phyloP scores from a whole-genome alignment of 140 eudicot species.

The Stevia rebaudiana region DNA sequence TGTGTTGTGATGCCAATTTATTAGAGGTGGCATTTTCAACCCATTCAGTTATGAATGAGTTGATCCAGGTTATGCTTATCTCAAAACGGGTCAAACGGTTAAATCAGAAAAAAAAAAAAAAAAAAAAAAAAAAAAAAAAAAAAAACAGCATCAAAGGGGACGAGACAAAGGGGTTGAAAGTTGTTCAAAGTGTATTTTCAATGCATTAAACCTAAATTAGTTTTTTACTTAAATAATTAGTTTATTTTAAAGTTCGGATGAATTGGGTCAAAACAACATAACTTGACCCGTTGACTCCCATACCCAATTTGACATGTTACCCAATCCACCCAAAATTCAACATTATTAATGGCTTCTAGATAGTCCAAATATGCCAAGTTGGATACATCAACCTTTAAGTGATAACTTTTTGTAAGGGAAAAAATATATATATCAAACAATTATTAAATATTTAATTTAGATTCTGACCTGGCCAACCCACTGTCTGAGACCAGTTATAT shows the following conservation, averaged over 20 bases:
- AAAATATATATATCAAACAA: background rate
- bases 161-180: background rate
- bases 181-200: background rate
- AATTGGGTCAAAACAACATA: background rate
- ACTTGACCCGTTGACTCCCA: background rate
- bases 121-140: background rate
- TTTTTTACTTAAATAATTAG: background rate
- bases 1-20: background rate
- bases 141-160: background rate
- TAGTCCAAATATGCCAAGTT: background rate
- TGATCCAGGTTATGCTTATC: background rate
- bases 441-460: background rate
- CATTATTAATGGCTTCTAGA: background rate
- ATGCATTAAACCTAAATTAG: background rate
- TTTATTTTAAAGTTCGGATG: background rate
- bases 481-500: slow-evolving; percentile 79
- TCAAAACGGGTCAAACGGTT: background rate
- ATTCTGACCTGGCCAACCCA: slow-evolving; percentile 96
- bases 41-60: background rate
- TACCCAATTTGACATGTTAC: background rate
- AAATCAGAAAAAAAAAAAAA: background rate
- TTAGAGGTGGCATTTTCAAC: background rate
- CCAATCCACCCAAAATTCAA: background rate
- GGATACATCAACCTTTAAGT: slow-evolving; percentile 4
- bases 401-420: background rate